Evolutionary conservation across 2,329 filamentous ascomycete genomes (phyloP).

Genomic region (Epichloe elymi): DNA sequence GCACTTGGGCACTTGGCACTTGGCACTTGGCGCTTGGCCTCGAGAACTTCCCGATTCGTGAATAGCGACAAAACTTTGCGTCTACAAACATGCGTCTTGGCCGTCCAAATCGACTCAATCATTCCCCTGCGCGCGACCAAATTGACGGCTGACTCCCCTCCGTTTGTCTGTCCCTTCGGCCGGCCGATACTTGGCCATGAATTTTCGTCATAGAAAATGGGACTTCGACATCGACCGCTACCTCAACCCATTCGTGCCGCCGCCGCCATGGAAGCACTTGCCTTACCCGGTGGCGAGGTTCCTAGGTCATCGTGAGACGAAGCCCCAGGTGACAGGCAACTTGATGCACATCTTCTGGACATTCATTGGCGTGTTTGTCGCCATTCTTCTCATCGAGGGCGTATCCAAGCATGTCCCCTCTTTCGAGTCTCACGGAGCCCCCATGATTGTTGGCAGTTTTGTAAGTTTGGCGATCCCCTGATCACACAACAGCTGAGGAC

Average conservation of each 20-base stretch:
- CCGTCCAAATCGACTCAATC: not conserved
- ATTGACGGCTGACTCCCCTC: no score
- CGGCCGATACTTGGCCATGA: not conserved
- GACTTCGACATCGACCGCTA: conserved; percentile 67
- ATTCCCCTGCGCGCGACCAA: not conserved
- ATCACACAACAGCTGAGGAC: not conserved
- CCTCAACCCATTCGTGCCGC: conserved; percentile 57
- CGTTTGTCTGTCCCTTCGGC: not conserved
- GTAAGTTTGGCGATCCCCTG: conserved; percentile 30
- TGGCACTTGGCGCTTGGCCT: not conserved
- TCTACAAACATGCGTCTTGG: not conserved
- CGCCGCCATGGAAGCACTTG: conserved; percentile 48
- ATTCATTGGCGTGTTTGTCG: conserved; percentile 49
- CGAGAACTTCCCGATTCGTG: not conserved
- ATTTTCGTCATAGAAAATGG: conserved; percentile 19
- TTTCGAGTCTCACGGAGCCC: conserved; percentile 38
- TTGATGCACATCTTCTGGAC: conserved; percentile 48
- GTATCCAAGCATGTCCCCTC: conserved; percentile 40
- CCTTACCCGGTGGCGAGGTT: conserved; percentile 56
- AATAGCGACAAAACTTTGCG: not conserved
- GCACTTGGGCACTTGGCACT: not conserved
- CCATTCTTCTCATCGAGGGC: conserved; percentile 45
- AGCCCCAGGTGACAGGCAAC: conserved; percentile 35
- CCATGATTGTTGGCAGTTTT: conserved; percentile 56
- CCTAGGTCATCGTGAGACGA: conserved; percentile 44